A percentile compares a stretch with the other conserved stretches of the same genome.
Conservation (phyloP, 148 eudicot genomes). For the Mesembryanthemum crystallinum region DNA sequence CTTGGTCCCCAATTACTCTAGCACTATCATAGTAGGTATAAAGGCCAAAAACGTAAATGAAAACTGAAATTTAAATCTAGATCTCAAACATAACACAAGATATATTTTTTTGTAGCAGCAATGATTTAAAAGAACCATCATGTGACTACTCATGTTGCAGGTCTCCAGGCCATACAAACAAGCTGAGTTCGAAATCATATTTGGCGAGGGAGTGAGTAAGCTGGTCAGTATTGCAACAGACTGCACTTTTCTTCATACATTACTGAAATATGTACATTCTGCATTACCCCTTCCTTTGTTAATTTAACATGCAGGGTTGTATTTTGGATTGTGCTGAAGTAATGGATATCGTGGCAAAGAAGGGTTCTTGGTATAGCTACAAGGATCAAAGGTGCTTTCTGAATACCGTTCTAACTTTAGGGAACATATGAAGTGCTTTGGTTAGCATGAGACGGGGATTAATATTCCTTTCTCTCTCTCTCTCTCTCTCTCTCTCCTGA, state of each 20-base stretch:
- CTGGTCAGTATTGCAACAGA: constrained; percentile 53
- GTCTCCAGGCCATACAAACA: constrained; percentile 98
- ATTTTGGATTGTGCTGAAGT: constrained; percentile 93
- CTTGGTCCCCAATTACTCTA: no score
- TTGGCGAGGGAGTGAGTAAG: constrained; percentile 94
- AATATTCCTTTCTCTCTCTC: no score
- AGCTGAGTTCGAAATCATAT: constrained; percentile 93
- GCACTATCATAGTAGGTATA: no score
- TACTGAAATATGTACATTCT: background rate
- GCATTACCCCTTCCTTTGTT: constrained; percentile 3
- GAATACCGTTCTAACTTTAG: background rate
- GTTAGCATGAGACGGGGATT: background rate
- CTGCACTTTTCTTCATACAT: background rate
- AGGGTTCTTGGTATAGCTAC: constrained; percentile 96
- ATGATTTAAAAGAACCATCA: background rate
- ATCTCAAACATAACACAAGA: background rate
- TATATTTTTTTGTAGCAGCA: background rate
- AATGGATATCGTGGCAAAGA: constrained; percentile 71
- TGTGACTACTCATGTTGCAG: constrained; percentile 34
- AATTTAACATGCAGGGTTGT: constrained; percentile 64
- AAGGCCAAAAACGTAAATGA: no score
- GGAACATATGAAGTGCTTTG: background rate
- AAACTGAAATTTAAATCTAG: no score
- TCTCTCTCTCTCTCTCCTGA: no score
- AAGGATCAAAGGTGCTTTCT: constrained; percentile 66